A percentile compares a stretch with the other conserved stretches of the same genome.
Conservation (phyloP, 495 filamentous ascomycete species). For the Tuber brumale region DNA sequence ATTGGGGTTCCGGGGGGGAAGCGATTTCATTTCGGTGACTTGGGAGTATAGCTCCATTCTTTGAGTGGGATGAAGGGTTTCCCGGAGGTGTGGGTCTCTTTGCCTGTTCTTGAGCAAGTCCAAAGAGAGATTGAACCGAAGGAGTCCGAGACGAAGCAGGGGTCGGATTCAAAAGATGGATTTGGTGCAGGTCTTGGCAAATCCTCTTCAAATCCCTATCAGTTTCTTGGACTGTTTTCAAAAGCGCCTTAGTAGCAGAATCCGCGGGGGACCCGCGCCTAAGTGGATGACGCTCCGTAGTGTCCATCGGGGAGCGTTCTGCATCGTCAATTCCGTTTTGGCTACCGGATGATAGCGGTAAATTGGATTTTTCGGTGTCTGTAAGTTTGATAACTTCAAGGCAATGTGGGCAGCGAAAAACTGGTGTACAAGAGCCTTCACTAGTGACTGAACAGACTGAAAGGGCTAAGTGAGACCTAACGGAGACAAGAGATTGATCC, state of each 20-base stretch:
- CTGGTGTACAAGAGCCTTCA: conserved; percentile 2
- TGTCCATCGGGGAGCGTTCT: conserved; percentile 13
- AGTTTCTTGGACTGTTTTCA: conserved; percentile 25
- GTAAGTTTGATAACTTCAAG: conserved; percentile 10
- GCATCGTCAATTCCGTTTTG: background rate
- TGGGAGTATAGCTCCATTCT: background rate
- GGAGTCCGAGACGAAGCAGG: conserved; percentile 19
- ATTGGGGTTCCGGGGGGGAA: background rate
- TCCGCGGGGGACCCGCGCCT: background rate
- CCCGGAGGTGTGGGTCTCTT: background rate
- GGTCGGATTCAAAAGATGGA: conserved; percentile 29
- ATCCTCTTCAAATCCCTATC: conserved; percentile 23
- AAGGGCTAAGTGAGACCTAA: conserved; percentile 28
- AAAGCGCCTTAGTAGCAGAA: conserved; percentile 15
- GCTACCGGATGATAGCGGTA: background rate
- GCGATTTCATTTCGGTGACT: background rate
- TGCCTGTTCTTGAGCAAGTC: background rate
- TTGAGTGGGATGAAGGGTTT: background rate
- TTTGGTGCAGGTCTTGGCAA: conserved; percentile 29
- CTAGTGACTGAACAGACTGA: conserved; percentile 27
- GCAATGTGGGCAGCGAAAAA: conserved; percentile 18
- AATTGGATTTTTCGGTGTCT: background rate
- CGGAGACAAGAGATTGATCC: conserved; percentile 12
- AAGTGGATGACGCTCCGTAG: conserved; percentile 9
- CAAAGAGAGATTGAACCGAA: background rate